Evolutionary conservation across 306 rosid genomes (phyloP), one percentile per base, ranked within the genome.

Genomic region (Lotus japonicus): DNA sequence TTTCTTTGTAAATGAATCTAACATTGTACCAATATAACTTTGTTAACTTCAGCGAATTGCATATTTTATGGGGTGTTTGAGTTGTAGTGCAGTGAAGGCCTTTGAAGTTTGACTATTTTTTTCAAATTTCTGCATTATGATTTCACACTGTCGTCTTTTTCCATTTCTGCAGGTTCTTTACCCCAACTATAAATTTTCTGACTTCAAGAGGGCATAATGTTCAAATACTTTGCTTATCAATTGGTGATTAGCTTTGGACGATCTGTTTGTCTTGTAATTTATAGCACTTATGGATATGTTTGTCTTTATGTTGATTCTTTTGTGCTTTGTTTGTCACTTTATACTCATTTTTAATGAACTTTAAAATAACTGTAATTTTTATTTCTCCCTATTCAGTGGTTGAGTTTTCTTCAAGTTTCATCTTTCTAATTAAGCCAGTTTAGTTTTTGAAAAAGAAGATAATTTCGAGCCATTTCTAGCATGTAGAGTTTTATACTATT

Each of bases 141-240:
- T 83, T 66, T 60, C 62, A 14, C 13, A 6, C 23, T 57, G 33
- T 60, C 31, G 64, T 76, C 11, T 67, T 71, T 31, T 46, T 36
- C 52, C 49, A 56, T 77, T 23, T 84, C 67, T 78, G 85, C 92
- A 94, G 96, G 97, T 94, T 90, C 79, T 94, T 90, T 54, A 77
- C 97, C 64, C 97, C 96, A 68, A 86, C 96, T 14, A 85, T 94
- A 71, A 88, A 66, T 83, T 85, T 82, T 80, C 85, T 94, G 18
- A 86, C 85, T 66, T 79, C 85, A 21, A 88, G 86, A 70, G 90
- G 96, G 60, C 91, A 88, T 57, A 71, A 79, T 69, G 70, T 88
- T 85, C 92, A 78, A 71, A 78, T 94, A 65, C 81, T 94, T 10
- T 90, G 98, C 87, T 79, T 90, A 62, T 88, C 98, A 31, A 76